Percentiles rank a stretch among this genome's conserved stretches.
phyloP scores from a whole-genome alignment of 108 stramenopile genomes.

The Conticribra guillardii region DNA sequence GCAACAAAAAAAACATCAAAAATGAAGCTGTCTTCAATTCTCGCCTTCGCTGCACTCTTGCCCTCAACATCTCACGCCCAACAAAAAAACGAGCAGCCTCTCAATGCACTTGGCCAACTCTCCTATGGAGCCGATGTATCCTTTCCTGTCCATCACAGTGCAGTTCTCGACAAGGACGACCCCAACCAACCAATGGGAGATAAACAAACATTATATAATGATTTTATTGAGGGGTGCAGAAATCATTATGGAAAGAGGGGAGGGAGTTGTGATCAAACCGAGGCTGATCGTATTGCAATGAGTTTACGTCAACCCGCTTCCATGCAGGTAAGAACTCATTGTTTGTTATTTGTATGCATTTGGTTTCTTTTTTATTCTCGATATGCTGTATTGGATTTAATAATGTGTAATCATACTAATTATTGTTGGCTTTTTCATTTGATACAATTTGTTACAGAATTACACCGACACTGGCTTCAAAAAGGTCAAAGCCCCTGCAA shows the following conservation, averaged over 20 bases:
- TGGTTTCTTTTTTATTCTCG: neutral
- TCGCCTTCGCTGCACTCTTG: constrained; percentile 13
- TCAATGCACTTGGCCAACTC: constrained; percentile 44
- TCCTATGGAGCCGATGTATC: constrained; percentile 82
- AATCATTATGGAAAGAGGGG: constrained; percentile 45
- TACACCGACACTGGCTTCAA: constrained; percentile 83
- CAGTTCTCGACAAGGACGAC: constrained; percentile 23
- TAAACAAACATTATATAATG: constrained; percentile 65
- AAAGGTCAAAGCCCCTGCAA: constrained; percentile 67
- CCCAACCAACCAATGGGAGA: constrained; percentile 52
- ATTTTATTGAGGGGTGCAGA: constrained; percentile 81
- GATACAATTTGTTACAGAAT: no score
- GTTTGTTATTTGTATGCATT: neutral
- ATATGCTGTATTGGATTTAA: constrained; percentile 2
- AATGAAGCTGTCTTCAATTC: constrained; percentile 45
- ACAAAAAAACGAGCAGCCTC: constrained; percentile 15
- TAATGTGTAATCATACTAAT: neutral
- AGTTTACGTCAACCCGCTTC: constrained; percentile 75
- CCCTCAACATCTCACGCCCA: constrained; percentile 8
- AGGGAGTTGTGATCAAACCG: constrained; percentile 61
- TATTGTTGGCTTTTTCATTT: neutral
- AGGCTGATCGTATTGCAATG: constrained; percentile 75
- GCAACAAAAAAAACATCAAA: no score
- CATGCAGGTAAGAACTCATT: constrained; percentile 59
- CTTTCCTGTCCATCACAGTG: constrained; percentile 73